Evolutionary conservation across 108 stramenopile genomes (phyloP).

Genomic region (Cyclotella sp.): DNA sequence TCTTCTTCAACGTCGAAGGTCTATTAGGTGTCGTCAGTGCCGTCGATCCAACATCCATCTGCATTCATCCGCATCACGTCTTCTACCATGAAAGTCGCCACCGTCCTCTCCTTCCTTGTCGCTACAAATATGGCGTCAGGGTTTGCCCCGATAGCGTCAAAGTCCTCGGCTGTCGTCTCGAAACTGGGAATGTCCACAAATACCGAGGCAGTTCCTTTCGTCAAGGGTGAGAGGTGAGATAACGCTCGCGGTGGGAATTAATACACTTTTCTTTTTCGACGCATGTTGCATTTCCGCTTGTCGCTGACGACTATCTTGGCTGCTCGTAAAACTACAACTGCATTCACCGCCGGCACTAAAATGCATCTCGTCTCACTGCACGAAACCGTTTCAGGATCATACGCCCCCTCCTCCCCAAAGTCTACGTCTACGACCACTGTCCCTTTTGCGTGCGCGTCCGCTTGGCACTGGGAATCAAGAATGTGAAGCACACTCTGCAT

Average conservation of each 20-base stretch:
- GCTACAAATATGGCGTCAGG: conserved; percentile 7
- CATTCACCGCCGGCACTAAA: too few species aligned
- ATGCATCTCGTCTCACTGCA: not conserved
- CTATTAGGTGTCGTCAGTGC: not conserved
- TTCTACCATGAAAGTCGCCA: not conserved
- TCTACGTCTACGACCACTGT: conserved; percentile 98
- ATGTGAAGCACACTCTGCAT: conserved; percentile 84
- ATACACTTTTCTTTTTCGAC: too few species aligned
- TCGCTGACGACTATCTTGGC: too few species aligned
- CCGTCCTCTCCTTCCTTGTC: conserved; percentile 10
- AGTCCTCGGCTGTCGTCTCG: conserved; percentile 1
- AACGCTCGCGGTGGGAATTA: not conserved
- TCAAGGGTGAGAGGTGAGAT: conserved; percentile 38
- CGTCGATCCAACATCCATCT: not conserved
- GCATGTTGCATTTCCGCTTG: too few species aligned
- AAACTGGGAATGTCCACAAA: conserved; percentile 38
- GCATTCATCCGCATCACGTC: too few species aligned
- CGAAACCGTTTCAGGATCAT: conserved; percentile 39
- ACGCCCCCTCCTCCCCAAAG: conserved; percentile 65
- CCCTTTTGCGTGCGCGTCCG: conserved; percentile 97
- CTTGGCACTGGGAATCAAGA: conserved; percentile 92
- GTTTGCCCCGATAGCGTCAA: conserved; percentile 1
- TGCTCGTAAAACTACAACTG: too few species aligned
- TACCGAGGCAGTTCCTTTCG: conserved; percentile 50
- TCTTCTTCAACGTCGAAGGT: not conserved